These are phyloP conservation scores for Penicillium sp. DNA, from an alignment of 2,329 filamentous ascomycete species.

Conservation along the genomic window DNA sequence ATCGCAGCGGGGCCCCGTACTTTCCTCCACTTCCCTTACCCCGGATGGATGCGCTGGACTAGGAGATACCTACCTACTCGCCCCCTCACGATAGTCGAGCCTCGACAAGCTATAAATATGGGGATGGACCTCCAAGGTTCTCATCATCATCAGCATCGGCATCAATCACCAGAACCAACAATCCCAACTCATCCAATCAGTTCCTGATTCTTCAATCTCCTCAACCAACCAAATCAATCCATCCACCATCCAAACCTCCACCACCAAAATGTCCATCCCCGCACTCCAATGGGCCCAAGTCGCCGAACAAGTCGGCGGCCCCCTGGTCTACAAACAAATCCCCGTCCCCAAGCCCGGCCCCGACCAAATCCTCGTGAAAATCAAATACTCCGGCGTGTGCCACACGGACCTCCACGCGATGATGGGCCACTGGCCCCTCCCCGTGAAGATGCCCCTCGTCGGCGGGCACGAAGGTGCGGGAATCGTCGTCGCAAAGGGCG, in stretches of 20 bases:
- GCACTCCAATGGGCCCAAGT: slow-evolving; percentile 91
- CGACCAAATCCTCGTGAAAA: slow-evolving; percentile 20
- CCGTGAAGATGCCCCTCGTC: slow-evolving; percentile 14
- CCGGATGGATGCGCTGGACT: not conserved
- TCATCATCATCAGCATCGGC: slow-evolving; percentile 9
- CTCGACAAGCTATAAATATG: not conserved
- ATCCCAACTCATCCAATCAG: not conserved
- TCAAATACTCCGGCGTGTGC: slow-evolving; percentile 21
- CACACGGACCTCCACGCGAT: slow-evolving; percentile 18
- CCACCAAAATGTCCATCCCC: slow-evolving; percentile 61
- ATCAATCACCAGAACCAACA: not conserved
- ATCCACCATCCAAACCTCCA: not conserved
- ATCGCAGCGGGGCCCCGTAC: slow-evolving; percentile 5
- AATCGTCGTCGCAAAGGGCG: slow-evolving; percentile 16
- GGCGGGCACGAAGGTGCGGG: slow-evolving; percentile 22
- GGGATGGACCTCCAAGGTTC: slow-evolving; percentile 3
- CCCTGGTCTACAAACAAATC: slow-evolving; percentile 54
- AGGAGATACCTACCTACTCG: not conserved
- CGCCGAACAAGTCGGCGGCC: slow-evolving; percentile 77
- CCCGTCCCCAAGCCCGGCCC: slow-evolving; percentile 18
- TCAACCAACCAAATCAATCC: not conserved
- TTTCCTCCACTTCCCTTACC: not conserved
- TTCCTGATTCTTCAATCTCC: not conserved
- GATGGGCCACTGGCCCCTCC: slow-evolving; percentile 13
- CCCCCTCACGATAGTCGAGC: not conserved